Percentiles rank a stretch among this genome's conserved stretches.
These are phyloP conservation scores for Beta corolliflora DNA, from an alignment of 179 eudicot genomes.

Conservation along the genomic window DNA sequence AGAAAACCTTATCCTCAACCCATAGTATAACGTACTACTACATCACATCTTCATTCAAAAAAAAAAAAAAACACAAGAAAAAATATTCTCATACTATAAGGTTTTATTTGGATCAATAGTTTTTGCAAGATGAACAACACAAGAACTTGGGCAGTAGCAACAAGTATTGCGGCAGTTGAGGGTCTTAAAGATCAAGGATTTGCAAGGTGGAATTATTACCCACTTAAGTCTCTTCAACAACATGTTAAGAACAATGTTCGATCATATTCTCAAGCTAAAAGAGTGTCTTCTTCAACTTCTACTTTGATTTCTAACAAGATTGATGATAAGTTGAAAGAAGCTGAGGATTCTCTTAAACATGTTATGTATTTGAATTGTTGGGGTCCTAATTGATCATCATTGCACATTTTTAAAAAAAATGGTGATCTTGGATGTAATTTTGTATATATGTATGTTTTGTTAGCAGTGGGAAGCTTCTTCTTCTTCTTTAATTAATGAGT, in stretches of 20 bases:
- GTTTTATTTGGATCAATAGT: no score
- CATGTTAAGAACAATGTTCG: conserved; percentile 13
- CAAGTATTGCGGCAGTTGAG: conserved; percentile 21
- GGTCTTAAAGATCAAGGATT: conserved; percentile 24
- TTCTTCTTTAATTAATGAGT: no score
- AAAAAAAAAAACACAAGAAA: no score
- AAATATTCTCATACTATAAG: no score
- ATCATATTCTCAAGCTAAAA: conserved; percentile 21
- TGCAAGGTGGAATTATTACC: conserved; percentile 23
- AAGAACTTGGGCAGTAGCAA: neutral
- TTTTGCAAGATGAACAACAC: neutral
- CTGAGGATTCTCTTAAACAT: conserved; percentile 30
- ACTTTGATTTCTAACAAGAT: conserved; percentile 5
- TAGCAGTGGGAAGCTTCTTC: conserved; percentile 1
- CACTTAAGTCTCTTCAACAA: conserved; percentile 14
- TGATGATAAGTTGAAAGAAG: conserved; percentile 4
- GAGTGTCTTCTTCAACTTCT: neutral
- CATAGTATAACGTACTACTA: no score
- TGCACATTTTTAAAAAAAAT: neutral
- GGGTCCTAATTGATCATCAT: conserved; percentile 14
- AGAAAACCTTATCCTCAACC: no score
- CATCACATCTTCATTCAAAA: no score
- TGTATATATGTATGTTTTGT: neutral
- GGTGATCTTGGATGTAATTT: neutral
- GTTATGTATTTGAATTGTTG: conserved; percentile 30